Base-by-base conservation (phyloP, 495 filamentous ascomycete species). In the Penicillium coprophilum region DNA sequence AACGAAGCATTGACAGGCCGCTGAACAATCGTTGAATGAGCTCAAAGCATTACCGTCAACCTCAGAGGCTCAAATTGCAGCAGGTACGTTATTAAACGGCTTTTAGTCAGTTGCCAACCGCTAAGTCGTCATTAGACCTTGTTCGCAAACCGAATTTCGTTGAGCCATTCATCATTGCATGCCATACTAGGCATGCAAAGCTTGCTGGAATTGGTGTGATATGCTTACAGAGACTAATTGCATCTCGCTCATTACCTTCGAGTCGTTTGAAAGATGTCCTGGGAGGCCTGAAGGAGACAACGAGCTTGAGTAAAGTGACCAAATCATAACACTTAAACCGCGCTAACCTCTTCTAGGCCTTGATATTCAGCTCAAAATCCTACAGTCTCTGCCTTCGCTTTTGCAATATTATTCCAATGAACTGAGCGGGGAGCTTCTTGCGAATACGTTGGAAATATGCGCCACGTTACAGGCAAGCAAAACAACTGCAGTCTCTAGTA, bases 341-440 rank as follows among this genome's bases (percentile, higher is more conserved):
- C 57, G 47, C 70, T 79, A 48, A 81, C 51, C n/a, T 4, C 72
- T 62, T 23, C 63, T 72, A 80, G 92, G 87, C 31, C 82, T 95
- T 46, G 95, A 98, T 69, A 87, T 97, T 3, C 94, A 98, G 63
- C 82, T 98, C 48, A 98, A 97, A 72, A 95, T 97, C 28, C 77
- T 98, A 17, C 94, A 98, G 68, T 89, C 92, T 0, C 75, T 98
- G 30, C 94, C 95, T n/a, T 88, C 91, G 1, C 66, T 98, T 36
- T 74, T 97, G 8, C 92, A 97, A 60, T 94, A 94, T 68, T 97
- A 97, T 74, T 85, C 90, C 0, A 81, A 82, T 53, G 87, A 92
- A 41, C 71, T 98, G 27, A 85, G 85, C 49, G 91, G 88, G 3
- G 87, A 92, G 48, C 79, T 96, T 15, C 79, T 97, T 36, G 87